A percentile compares a stretch with the other conserved stretches of the same genome.
Evolutionary conservation across 305 asterid species (phyloP).

Genomic region (Fraxinus albicans): DNA sequence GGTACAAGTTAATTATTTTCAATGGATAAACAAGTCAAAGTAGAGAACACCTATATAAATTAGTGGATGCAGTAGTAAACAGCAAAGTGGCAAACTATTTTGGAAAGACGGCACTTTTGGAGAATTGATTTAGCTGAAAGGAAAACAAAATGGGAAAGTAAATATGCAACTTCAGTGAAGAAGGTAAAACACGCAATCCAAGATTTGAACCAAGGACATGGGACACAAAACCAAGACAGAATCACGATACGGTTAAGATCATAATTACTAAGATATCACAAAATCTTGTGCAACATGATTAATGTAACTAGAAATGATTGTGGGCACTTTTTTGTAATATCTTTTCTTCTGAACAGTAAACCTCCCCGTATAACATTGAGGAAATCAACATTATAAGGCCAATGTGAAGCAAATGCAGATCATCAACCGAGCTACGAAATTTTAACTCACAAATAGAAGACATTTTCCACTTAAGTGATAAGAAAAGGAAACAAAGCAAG

Average conservation of each 20-base stretch:
- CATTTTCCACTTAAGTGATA: background rate
- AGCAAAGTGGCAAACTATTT: background rate
- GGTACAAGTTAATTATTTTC: background rate
- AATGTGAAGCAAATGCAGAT: background rate
- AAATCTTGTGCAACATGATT: background rate
- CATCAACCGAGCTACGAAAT: background rate
- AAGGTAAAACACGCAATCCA: background rate
- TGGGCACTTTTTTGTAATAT: background rate
- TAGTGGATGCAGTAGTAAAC: background rate
- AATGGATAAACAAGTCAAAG: background rate
- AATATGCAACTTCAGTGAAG: background rate
- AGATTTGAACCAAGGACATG: background rate
- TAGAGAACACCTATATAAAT: background rate
- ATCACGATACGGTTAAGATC: background rate
- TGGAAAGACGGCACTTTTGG: background rate
- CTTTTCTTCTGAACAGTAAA: background rate
- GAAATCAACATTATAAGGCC: background rate
- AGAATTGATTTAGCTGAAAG: background rate
- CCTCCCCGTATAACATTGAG: background rate
- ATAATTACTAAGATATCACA: background rate
- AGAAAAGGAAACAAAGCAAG: background rate
- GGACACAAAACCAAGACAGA: background rate
- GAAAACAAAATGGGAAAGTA: background rate
- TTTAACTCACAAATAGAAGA: background rate
- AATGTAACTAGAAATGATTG: background rate